Percentiles rank a stretch among this genome's conserved stretches.
These are phyloP conservation scores for Tieghemiomyces parasiticus DNA, from an alignment of 192 early-diverging fungal genomes.

Conservation along the genomic window DNA sequence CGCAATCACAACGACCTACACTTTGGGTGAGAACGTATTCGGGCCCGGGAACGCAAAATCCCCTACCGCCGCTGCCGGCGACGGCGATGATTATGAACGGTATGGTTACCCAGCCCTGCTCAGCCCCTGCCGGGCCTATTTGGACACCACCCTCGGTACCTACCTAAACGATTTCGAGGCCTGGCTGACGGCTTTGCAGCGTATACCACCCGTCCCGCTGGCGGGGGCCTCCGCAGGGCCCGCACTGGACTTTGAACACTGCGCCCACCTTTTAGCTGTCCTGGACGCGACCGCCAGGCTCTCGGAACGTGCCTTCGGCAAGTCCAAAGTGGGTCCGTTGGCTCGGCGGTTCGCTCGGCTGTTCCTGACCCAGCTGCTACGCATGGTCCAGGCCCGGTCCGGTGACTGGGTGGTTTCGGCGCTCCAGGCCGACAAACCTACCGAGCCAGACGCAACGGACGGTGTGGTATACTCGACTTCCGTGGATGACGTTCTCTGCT, in stretches of 20 bases:
- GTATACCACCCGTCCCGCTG: background rate
- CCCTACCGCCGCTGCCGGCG: too few relatives aligned
- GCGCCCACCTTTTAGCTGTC: background rate
- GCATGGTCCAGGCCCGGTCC: background rate
- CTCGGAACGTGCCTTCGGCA: background rate
- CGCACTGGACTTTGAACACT: background rate
- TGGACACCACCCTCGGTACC: background rate
- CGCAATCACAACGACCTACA: background rate
- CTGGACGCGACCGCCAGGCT: background rate
- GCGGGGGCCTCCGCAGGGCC: background rate
- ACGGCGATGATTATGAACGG: too few relatives aligned
- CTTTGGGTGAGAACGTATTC: background rate
- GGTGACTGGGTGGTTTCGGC: background rate
- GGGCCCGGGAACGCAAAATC: background rate
- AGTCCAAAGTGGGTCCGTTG: background rate
- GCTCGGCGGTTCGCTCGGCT: background rate
- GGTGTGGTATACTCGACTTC: background rate
- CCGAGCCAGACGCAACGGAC: background rate
- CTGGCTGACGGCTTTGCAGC: background rate
- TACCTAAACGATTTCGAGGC: background rate
- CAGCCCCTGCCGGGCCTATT: background rate
- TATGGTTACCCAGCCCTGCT: background rate
- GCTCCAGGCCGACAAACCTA: background rate
- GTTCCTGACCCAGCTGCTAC: background rate
- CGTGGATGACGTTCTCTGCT: constrained; percentile 9